These are phyloP conservation scores for Sporisorium graminicola DNA, from an alignment of 1,284 basidiomycete genomes.

Conservation along the genomic window DNA sequence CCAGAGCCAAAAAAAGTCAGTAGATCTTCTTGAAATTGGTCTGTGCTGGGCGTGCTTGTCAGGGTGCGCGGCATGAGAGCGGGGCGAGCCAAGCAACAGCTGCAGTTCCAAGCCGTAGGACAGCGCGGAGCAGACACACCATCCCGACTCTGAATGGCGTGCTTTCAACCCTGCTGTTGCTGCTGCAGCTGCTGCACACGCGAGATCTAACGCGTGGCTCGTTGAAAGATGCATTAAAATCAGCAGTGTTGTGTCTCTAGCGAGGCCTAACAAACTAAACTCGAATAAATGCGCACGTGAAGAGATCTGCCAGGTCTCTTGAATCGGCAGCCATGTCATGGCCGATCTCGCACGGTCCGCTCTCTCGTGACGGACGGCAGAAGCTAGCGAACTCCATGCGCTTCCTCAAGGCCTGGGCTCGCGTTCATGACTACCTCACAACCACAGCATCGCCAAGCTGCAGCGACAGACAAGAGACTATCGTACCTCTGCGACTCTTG, in stretches of 20 bases:
- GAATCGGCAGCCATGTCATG: slow-evolving; percentile 1
- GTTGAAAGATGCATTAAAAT: not conserved
- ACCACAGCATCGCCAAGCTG: not conserved
- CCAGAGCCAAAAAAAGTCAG: not conserved
- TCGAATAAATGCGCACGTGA: not conserved
- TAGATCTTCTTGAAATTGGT: slow-evolving; percentile 42
- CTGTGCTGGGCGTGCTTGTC: slow-evolving; percentile 27
- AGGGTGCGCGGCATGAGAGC: slow-evolving; percentile 22
- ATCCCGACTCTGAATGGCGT: slow-evolving; percentile 27
- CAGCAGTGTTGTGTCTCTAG: not conserved
- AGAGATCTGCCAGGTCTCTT: too few relatives aligned
- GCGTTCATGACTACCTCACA: not conserved
- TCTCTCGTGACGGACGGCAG: not conserved
- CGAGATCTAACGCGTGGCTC: not conserved
- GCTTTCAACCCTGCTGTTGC: slow-evolving; percentile 14
- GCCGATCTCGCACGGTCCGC: slow-evolving; percentile 19
- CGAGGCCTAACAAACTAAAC: not conserved
- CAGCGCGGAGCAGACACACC: slow-evolving; percentile 10
- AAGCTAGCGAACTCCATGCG: slow-evolving; percentile 1
- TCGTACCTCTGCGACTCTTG: not conserved
- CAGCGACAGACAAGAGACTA: too few relatives aligned
- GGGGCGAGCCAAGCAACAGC: slow-evolving; percentile 23
- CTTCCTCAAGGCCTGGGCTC: not conserved
- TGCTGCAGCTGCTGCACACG: not conserved
- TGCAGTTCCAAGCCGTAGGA: not conserved